Conservation (phyloP, 805 yeast species). For the Candida nitratophila region DNA sequence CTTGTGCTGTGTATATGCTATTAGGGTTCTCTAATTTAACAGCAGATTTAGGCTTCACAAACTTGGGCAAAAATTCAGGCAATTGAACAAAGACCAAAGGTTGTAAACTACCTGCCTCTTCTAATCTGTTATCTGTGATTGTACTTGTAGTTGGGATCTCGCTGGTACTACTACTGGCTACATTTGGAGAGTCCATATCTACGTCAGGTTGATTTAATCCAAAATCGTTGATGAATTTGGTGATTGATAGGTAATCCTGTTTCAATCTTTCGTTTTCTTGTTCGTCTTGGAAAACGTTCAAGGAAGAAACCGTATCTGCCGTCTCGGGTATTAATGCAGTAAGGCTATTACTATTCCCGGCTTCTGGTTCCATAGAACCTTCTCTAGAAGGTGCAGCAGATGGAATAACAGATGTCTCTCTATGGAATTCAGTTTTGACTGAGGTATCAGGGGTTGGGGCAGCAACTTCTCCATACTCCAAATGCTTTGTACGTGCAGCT, state of each 20-base stretch:
- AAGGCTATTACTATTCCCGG: slow-evolving; percentile 7
- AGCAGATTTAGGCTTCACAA: slow-evolving; percentile 6
- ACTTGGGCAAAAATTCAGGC: slow-evolving; percentile 22
- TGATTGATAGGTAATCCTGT: slow-evolving; percentile 33
- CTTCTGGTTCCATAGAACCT: slow-evolving; percentile 14
- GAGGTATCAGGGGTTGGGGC: slow-evolving; percentile 16
- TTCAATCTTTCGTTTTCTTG: slow-evolving; percentile 28
- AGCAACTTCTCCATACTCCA: slow-evolving; percentile 26
- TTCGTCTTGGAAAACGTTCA: slow-evolving; percentile 23
- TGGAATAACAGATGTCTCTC: slow-evolving; percentile 16
- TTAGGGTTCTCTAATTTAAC: slow-evolving; percentile 5
- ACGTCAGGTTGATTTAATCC: slow-evolving; percentile 4
- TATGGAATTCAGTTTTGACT: slow-evolving; percentile 25
- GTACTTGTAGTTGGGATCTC: too few species aligned
- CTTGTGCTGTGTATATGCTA: slow-evolving; percentile 1
- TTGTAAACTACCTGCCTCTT: not conserved
- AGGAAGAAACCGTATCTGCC: slow-evolving; percentile 5
- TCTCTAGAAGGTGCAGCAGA: slow-evolving; percentile 18
- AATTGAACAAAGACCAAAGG: slow-evolving; percentile 21
- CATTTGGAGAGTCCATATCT: not conserved
- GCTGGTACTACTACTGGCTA: too few species aligned
- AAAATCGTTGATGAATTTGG: slow-evolving; percentile 10
- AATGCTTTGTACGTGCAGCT: slow-evolving; percentile 47
- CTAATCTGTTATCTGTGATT: too few species aligned
- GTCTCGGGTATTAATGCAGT: slow-evolving; percentile 7